Conservation (phyloP, 139 green algal genomes). For the Picochlorum sp. region DNA sequence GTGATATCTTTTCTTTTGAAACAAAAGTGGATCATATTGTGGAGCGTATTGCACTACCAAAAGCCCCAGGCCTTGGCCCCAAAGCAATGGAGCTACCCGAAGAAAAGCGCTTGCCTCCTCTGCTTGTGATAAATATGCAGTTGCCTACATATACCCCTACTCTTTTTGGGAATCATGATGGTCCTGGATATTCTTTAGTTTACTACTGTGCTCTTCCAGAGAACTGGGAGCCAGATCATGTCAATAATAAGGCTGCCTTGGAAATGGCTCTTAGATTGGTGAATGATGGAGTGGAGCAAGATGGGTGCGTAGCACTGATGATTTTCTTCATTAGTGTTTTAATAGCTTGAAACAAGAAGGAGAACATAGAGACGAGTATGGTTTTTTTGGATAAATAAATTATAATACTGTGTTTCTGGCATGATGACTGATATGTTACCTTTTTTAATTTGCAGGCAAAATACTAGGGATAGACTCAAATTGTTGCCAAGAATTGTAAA, state of each 20-base stretch:
- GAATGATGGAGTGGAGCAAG: conserved; percentile 47
- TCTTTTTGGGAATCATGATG: conserved; percentile 56
- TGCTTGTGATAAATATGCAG: conserved; percentile 80
- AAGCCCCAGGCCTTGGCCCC: conserved; percentile 17
- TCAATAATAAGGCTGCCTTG: conserved; percentile 46
- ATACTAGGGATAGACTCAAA: conserved; percentile 68
- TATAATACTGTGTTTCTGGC: too few relatives aligned
- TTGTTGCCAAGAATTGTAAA: conserved; percentile 74
- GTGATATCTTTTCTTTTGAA: conserved; percentile 60
- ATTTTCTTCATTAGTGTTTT: not conserved
- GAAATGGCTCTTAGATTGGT: conserved; percentile 57
- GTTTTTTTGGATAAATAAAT: too few relatives aligned
- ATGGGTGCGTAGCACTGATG: too few relatives aligned
- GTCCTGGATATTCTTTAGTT: conserved; percentile 51
- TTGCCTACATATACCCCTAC: conserved; percentile 57
- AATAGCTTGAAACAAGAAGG: too few relatives aligned
- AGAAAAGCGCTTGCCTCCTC: conserved; percentile 40
- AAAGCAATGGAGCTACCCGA: conserved; percentile 12
- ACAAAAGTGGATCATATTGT: conserved; percentile 66
- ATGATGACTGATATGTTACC: too few relatives aligned
- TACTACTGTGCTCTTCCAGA: conserved; percentile 66
- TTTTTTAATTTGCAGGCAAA: conserved; percentile 8
- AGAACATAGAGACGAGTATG: too few relatives aligned
- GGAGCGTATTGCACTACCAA: conserved; percentile 46
- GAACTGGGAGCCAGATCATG: conserved; percentile 42